Base-by-base conservation (phyloP, 225 moss, liverwort and hornwort species). In the Climacium dendroides region DNA sequence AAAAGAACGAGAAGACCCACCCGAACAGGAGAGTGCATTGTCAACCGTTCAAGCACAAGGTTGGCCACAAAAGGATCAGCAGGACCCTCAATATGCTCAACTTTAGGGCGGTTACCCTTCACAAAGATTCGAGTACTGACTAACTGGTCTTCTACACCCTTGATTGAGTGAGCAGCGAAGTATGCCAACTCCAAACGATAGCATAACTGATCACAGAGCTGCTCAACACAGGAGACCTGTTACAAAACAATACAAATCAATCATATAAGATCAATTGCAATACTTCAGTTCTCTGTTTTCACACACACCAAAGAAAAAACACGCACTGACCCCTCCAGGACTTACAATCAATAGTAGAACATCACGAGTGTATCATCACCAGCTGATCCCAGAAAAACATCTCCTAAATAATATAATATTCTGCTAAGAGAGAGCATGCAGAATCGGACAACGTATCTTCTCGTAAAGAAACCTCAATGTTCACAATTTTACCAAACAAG, bases 111-210 rank as follows among this genome's bases (percentile, higher is more conserved):
- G 69, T 78, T 91, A 78, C 91, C 91, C 91, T 93, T 95, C 85
- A 92, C 91, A 87, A 97, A 97, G 77, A 96, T 92, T 90, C 90
- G 93, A 78, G 88, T 92, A 83, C 86, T 88, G 69, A 88, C 90
- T 60, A 90, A 74, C 87, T 93, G 93, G 93, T 90, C 94, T 76
- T 87, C 92, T 88, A 89, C 94, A 87, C 92, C 92, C 82, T 94
- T 93, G 86, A 94, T 93, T 55, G 94, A 92, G 35, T 89, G 86
- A 82, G 96, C 93, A 88, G 94, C 94, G 83, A 95, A 96, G 81
- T 96, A 96, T 78, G 99, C 97, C 87, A 99, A 89, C 94, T 99
- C 99, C 91, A 99, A 85, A 79, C 95, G 97, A 91, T 95, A 99
- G 87, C 96, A 95, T 48, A 99, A 92, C 90, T 96, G 95, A 78